These are phyloP conservation scores for Logfia minima DNA, from an alignment of 129 eudicot genomes.

Conservation along the genomic window DNA sequence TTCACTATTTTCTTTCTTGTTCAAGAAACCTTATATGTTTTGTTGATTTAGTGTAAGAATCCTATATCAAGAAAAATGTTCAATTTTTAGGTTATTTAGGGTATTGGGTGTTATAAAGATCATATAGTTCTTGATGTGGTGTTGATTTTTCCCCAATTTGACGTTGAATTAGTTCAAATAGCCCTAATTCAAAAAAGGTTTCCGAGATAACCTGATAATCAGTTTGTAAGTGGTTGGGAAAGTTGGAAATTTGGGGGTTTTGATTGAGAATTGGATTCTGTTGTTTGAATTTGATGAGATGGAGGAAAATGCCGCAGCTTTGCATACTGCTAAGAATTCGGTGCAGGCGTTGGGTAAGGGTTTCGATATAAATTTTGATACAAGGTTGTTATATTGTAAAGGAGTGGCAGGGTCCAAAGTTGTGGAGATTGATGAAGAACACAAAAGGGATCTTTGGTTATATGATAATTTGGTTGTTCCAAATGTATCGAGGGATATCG, in stretches of 20 bases:
- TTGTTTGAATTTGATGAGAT: slow-evolving; percentile 46
- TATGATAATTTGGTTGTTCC: slow-evolving; percentile 67
- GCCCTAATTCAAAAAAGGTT: neutral
- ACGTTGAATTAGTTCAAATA: neutral
- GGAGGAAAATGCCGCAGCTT: slow-evolving; percentile 95
- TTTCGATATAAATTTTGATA: slow-evolving; percentile 85
- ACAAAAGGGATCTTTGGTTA: slow-evolving; percentile 72
- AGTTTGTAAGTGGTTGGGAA: slow-evolving; percentile 6
- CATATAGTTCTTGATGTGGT: slow-evolving; percentile 5
- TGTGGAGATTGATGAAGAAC: slow-evolving; percentile 85
- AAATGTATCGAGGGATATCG: slow-evolving; percentile 72
- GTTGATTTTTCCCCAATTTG: neutral
- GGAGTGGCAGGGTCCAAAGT: slow-evolving; percentile 76
- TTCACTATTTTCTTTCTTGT: slow-evolving; percentile 11
- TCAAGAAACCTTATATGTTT: slow-evolving; percentile 26
- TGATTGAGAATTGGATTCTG: slow-evolving; percentile 5
- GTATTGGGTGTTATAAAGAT: slow-evolving; percentile 11
- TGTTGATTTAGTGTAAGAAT: slow-evolving; percentile 11
- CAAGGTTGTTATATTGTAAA: slow-evolving; percentile 86
- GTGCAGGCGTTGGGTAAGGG: slow-evolving; percentile 92
- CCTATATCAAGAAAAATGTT: slow-evolving; percentile 9
- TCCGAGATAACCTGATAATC: neutral
- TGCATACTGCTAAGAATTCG: slow-evolving; percentile 80
- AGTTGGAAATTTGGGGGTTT: slow-evolving; percentile 12
- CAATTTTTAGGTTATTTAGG: neutral